Percentiles rank a stretch among this genome's conserved stretches.
phyloP scores from a whole-genome alignment of 495 filamentous ascomycete genomes.

The Podospora comata region DNA sequence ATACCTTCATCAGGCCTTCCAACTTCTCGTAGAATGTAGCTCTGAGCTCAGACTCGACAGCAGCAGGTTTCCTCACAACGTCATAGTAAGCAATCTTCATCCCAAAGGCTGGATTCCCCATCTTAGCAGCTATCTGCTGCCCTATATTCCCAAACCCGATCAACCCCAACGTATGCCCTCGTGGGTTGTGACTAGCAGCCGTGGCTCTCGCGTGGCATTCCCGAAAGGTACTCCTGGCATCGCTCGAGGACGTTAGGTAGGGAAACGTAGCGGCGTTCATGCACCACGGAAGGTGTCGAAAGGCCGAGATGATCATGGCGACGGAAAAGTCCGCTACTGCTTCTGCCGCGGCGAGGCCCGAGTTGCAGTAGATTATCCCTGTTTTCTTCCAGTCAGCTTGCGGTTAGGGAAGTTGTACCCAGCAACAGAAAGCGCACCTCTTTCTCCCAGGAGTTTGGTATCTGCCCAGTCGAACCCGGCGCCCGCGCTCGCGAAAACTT shows the following conservation, averaged over 20 bases:
- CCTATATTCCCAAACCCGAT: constrained; percentile 70
- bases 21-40: constrained; percentile 54
- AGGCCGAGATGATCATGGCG: constrained; percentile 61
- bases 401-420: neutral
- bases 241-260: constrained; percentile 21
- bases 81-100: constrained; percentile 72
- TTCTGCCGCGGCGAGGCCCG: constrained; percentile 63
- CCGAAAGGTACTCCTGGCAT: constrained; percentile 38
- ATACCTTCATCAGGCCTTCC: constrained; percentile 49
- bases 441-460: constrained; percentile 60
- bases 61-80: constrained; percentile 52
- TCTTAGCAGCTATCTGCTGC: constrained; percentile 61
- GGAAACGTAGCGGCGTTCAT: constrained; percentile 49
- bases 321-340: constrained; percentile 65
- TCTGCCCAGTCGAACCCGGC: constrained; percentile 79
- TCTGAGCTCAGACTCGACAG: constrained; percentile 41
- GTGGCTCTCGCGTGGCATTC: constrained; percentile 58
- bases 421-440: constrained; percentile 46
- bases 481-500: constrained; percentile 68
- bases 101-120: constrained; percentile 51
- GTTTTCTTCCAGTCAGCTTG: constrained; percentile 11
- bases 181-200: constrained; percentile 56
- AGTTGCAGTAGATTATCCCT: constrained; percentile 73
- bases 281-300: constrained; percentile 62
- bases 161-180: constrained; percentile 54